Evolutionary conservation across 2,329 filamentous ascomycete genomes (phyloP), one percentile per base, ranked within the genome.

Genomic region (Ambrosiella beaveri): DNA sequence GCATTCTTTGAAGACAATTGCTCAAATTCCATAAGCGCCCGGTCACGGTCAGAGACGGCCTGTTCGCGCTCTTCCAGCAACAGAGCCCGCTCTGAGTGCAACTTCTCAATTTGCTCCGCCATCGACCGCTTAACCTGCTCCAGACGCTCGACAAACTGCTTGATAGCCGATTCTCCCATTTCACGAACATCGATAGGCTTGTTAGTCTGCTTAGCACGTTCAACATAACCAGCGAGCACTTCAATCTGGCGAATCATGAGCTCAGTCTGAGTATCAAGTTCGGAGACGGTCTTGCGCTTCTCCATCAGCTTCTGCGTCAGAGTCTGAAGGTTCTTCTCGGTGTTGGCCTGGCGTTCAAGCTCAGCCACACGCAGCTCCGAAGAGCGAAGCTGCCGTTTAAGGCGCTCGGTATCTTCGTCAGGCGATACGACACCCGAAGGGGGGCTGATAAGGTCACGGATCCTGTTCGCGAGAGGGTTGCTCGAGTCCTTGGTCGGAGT

Each of bases 231-330:
- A 3, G 88, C 90, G 65, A 96, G 79, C 41, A 91, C 85, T 66
- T 95, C 88, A 15, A 97, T 75, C 69, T 97, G 89, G 45, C 87
- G 85, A 65, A 97, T 87, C 71, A 95, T 91, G 68, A 97, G 90
- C 70, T 97, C 91, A 55, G 89, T 88, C 70, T 96, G 88, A 0
- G 90, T 91, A 68, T 97, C 91, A 56, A 97, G 75, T 15, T 94
- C 86, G 6, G 91, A 91, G 68, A 98, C 93, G 0, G 93, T 97
- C 65, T 94, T 95, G 60, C 93, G 80, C 73, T 97, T 97, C 70
- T 97, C 90, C 40, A 86, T 78, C 27, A 97, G 74, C 67, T 90
- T 91, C 64, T 85, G 89, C 69, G 94, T 94, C 37, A 94, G 81
- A 64, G 83, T 85, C 70, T 85, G 85, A 27, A 83, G 68, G 59